These are phyloP conservation scores for Boletus sp. DNA, from an alignment of 1,284 basidiomycete genomes.

Conservation along the genomic window DNA sequence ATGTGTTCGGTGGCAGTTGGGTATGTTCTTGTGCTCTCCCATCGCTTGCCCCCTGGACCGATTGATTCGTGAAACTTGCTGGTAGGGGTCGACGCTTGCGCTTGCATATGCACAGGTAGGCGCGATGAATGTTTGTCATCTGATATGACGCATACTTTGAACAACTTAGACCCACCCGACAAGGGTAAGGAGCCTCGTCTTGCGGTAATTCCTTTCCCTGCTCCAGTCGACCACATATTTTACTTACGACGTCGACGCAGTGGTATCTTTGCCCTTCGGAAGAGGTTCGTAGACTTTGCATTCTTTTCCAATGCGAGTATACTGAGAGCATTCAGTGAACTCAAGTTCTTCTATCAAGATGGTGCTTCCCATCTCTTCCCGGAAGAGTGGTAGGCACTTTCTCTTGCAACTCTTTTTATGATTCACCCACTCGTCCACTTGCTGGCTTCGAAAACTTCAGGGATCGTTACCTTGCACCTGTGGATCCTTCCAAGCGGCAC, in stretches of 20 bases:
- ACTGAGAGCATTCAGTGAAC: slow-evolving; percentile 51
- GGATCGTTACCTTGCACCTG: slow-evolving; percentile 78
- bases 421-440: not conserved
- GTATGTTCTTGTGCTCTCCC: slow-evolving; percentile 36
- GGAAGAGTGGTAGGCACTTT: slow-evolving; percentile 67
- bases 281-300: slow-evolving; percentile 44
- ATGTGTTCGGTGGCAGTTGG: slow-evolving; percentile 92
- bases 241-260: slow-evolving; percentile 33
- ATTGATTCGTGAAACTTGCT: not conserved
- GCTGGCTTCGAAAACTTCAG: slow-evolving; percentile 34
- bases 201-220: slow-evolving; percentile 52
- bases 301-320: not conserved
- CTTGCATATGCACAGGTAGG: slow-evolving; percentile 81
- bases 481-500: slow-evolving; percentile 73
- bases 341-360: slow-evolving; percentile 91
- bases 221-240: not conserved
- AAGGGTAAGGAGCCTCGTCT: slow-evolving; percentile 72
- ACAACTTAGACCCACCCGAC: slow-evolving; percentile 67
- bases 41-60: not conserved
- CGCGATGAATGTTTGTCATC: not conserved
- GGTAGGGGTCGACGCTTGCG: slow-evolving; percentile 85
- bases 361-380: slow-evolving; percentile 82
- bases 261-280: slow-evolving; percentile 86
- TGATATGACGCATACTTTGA: not conserved
- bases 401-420: not conserved